phyloP scores from a whole-genome alignment of 2,329 filamentous ascomycete genomes.

The Diaporthe nobilis region DNA sequence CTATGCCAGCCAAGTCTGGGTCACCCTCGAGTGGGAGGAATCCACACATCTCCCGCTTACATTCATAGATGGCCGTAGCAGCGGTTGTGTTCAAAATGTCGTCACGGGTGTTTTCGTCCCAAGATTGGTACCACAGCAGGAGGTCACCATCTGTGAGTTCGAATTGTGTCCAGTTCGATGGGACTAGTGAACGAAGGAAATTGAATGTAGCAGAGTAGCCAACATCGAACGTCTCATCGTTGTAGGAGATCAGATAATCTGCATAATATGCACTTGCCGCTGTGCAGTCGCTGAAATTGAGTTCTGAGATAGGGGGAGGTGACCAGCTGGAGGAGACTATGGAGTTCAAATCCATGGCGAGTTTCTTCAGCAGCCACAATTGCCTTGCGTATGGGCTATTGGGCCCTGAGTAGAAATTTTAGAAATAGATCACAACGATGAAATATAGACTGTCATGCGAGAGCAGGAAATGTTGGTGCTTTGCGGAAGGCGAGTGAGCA shows the following conservation, averaged over 20 bases:
- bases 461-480: not conserved
- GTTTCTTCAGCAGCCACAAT: not conserved
- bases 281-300: not conserved
- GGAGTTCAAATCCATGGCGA: not conserved
- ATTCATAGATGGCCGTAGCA: not conserved
- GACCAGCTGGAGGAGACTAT: not conserved
- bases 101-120: not conserved
- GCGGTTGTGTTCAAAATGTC: not conserved
- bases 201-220: not conserved
- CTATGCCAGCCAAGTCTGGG: not conserved
- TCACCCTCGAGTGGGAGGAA: not conserved
- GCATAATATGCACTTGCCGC: not conserved
- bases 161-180: not conserved
- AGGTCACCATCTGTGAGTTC: not conserved
- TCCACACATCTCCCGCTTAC: not conserved
- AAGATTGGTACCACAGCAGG: not conserved
- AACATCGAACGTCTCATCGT: not conserved
- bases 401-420: not conserved
- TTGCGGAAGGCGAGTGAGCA: not conserved
- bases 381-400: accelerated
- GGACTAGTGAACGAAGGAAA: not conserved
- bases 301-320: not conserved
- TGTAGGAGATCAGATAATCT: accelerated
- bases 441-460: not conserved
- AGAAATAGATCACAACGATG: not conserved